Evolutionary conservation across 768 basidiomycete species (phyloP).

Genomic region (Collybia nuda): DNA sequence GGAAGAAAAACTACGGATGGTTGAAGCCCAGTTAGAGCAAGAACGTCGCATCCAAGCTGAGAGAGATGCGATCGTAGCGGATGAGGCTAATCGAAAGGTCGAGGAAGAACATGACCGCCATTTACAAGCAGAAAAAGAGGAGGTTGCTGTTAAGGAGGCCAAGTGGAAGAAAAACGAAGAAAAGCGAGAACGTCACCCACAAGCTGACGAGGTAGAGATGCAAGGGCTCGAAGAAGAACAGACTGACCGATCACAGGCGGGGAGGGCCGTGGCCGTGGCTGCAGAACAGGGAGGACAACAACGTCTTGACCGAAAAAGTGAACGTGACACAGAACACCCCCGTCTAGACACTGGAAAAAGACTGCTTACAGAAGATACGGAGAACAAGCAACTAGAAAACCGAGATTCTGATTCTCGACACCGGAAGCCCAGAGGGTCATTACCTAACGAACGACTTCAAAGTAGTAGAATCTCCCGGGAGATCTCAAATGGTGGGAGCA

Average conservation of each 20-base stretch:
- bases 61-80: conserved; percentile 18
- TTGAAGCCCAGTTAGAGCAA: conserved; percentile 29
- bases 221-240: conserved; percentile 17
- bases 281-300: conserved; percentile 12
- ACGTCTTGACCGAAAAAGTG: conserved; percentile 1
- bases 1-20: conserved; percentile 27
- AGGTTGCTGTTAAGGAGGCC: conserved; percentile 10
- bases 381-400: background rate
- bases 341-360: background rate
- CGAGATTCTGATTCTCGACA: background rate
- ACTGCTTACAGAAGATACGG: background rate
- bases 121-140: conserved; percentile 13
- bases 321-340: conserved; percentile 1
- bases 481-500: background rate
- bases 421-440: background rate
- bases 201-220: conserved; percentile 17
- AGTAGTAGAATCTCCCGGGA: background rate
- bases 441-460: conserved; percentile 2
- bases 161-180: background rate
- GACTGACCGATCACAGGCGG: background rate
- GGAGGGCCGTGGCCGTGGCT: conserved; percentile 11
- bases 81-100: conserved; percentile 15
- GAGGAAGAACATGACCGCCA: conserved; percentile 12
- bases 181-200: conserved; percentile 18
- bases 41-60: conserved; percentile 29